phyloP scores from a whole-genome alignment of 148 eudicot genomes.

The Salicornia ramosissima region DNA sequence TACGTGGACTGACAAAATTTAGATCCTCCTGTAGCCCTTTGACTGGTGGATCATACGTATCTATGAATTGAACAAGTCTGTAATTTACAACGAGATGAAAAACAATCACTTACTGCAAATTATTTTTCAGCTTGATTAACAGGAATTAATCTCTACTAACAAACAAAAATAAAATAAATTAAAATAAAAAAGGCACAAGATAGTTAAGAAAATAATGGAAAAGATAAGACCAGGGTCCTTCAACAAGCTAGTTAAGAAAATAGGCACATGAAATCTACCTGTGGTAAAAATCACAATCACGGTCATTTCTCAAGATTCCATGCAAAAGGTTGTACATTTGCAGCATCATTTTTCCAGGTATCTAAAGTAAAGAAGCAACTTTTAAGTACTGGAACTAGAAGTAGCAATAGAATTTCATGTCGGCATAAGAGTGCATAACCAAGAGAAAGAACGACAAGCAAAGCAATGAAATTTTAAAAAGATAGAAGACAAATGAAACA shows the following conservation, averaged over 20 bases:
- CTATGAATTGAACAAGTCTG: slow-evolving; percentile 92
- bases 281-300: slow-evolving; percentile 97
- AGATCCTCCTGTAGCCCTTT: slow-evolving; percentile 96
- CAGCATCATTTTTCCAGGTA: slow-evolving; percentile 95
- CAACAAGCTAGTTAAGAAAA: not conserved
- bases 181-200: not conserved
- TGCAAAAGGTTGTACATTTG: slow-evolving; percentile 91
- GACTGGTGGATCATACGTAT: slow-evolving; percentile 89
- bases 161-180: not conserved
- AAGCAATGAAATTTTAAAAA: not conserved
- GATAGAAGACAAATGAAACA: slow-evolving; percentile 1
- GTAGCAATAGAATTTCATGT: not conserved
- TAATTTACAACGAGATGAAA: slow-evolving; percentile 23
- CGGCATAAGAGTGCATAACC: not conserved
- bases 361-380: slow-evolving; percentile 40
- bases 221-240: not conserved
- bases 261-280: slow-evolving; percentile 38
- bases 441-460: not conserved
- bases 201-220: no score
- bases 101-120: slow-evolving; percentile 8
- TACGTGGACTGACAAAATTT: slow-evolving; percentile 97
- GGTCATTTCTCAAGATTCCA: slow-evolving; percentile 75
- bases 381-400: slow-evolving; percentile 22
- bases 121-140: not conserved
- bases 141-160: not conserved